Conservation (phyloP, 305 asterid species). For the Fraxinus sp. region DNA sequence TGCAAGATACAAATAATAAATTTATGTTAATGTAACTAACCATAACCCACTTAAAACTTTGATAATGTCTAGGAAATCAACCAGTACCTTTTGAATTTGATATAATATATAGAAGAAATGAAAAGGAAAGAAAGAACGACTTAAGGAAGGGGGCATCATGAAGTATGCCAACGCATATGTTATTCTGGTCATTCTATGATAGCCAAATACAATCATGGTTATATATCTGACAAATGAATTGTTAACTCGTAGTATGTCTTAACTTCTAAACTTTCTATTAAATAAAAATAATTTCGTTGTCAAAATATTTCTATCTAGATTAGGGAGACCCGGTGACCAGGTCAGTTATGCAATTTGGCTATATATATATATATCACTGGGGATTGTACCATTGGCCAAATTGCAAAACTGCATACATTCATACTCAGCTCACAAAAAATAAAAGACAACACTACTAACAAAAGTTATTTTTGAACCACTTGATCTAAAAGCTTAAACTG, state of each 20-base stretch:
- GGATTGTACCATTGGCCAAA: no score
- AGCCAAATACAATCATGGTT: background rate
- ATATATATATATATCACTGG: background rate
- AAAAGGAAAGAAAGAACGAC: background rate
- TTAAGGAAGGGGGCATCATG: background rate
- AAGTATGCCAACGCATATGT: background rate
- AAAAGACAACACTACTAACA: background rate
- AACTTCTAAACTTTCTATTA: background rate
- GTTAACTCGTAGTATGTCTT: background rate
- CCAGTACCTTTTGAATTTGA: background rate
- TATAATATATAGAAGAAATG: background rate
- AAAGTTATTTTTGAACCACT: background rate
- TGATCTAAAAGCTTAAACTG: background rate
- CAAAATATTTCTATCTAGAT: slow-evolving; percentile 3
- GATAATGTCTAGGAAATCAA: background rate
- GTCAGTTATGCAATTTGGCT: background rate
- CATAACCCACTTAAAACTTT: background rate
- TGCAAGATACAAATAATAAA: background rate
- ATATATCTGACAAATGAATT: background rate
- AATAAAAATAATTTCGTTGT: background rate
- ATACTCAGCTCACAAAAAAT: background rate
- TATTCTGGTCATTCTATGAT: background rate
- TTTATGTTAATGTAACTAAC: background rate
- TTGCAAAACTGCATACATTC: background rate
- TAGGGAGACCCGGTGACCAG: background rate